Base-by-base conservation (phyloP, 129 eudicot species). In the Deinandra increscens region DNA sequence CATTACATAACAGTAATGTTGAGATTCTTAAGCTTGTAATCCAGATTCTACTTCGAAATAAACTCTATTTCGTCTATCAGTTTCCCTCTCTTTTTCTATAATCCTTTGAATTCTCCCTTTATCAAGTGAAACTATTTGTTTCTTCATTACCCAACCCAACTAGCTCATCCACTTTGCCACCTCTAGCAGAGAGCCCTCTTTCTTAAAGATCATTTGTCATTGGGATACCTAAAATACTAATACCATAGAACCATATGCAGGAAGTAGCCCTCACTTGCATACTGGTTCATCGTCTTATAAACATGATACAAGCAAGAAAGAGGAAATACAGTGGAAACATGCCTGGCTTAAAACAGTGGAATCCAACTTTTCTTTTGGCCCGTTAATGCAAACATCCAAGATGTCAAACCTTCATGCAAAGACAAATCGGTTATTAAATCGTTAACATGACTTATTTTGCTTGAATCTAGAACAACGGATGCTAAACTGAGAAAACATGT, bases 311-410 rank as follows among this genome's bases (percentile, higher is more conserved):
- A 49, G 22, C 14, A 77, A 75, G 11, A 74, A 60, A 60, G 17
- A 41, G 17, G 14, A 72, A 60, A 37, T 59, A 69, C 53, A 48
- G 29, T 54, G 42, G 55, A 48, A 55, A 48, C 69, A 7, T 78
- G 91, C 98, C 94, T 91, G 98, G 73, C 98, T 88, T 75, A 91
- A 43, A 75, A 91, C 96, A 46, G 98, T 91, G 59, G 96, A 88
- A 78, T 91, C 87, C 74, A 91, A 84, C 96, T 88, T 91, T 44
- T 91, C 98, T 71, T 91, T 91, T 38, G 98, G 98, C 59, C 98
- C 98, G 49, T 81, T 88, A 13, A 82, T 70, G 82, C 98, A 91
- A 79, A 88, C 75, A 34, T 91, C 98, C 87, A 88, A 81, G 48
- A 91, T 85, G 86, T 91, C 98, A 80, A 80, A 91, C 88, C 98